Conservation (phyloP, 2,329 filamentous ascomycete genomes). For the Fusarium oligoseptatum region DNA sequence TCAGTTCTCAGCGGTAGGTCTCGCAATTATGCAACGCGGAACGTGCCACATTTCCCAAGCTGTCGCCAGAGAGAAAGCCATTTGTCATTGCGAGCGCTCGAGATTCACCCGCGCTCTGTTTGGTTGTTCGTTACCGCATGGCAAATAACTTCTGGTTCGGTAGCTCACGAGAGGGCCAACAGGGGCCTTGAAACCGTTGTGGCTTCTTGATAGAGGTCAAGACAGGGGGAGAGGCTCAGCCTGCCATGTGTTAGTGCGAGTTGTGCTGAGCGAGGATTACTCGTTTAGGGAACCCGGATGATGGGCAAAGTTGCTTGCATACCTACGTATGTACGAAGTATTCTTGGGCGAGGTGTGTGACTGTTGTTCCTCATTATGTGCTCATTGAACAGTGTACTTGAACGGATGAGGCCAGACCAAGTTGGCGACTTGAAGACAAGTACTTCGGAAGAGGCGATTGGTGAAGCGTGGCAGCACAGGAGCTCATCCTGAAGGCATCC, state of each 20-base stretch:
- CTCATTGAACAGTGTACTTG: background rate
- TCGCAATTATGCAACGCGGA: constrained; percentile 14
- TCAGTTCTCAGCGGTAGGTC: constrained; percentile 5
- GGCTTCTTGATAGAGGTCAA: constrained; percentile 27
- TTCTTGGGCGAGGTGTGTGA: constrained; percentile 8
- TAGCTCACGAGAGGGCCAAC: constrained; percentile 9
- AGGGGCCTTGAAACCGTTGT: constrained; percentile 32
- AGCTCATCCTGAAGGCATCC: background rate
- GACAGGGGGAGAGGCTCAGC: constrained; percentile 26
- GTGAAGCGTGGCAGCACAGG: background rate
- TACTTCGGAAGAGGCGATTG: background rate
- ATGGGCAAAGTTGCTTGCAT: constrained; percentile 6
- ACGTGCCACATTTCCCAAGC: constrained; percentile 12
- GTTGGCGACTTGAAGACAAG: background rate
- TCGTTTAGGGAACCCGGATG: constrained; percentile 42
- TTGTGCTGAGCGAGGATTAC: constrained; percentile 36
- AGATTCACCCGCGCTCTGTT: constrained; percentile 1
- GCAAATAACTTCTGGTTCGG: constrained; percentile 7
- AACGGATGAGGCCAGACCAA: background rate
- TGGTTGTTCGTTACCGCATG: background rate
- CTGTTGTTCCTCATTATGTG: constrained; percentile 4
- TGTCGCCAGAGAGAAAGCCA: background rate
- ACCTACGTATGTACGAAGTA: background rate
- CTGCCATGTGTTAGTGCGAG: constrained; percentile 15
- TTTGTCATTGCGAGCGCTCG: background rate